Evolutionary conservation across 2,329 filamentous ascomycete species (phyloP), one percentile per base, ranked within the genome.

Genomic region (Neurospora sp.): DNA sequence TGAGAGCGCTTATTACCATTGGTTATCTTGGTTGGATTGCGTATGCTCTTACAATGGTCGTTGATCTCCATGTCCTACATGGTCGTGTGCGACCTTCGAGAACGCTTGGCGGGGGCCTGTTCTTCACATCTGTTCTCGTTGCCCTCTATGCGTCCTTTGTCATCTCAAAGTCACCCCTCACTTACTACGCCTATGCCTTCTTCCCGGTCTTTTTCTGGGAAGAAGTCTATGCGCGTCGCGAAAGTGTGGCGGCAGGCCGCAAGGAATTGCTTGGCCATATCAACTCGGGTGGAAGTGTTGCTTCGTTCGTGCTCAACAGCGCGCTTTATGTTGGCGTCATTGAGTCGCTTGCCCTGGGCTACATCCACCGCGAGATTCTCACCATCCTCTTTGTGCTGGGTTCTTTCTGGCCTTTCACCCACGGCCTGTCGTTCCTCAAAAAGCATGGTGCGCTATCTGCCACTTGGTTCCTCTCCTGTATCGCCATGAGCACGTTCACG

Each of bases 171-270:
- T 97, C 94, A 1, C 91, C 95, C 0, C 78, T 84, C 70, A 91
- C 92, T 2, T 99, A 99, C 79, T 99, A 98, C 77, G 87, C 88
- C 1, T 99, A 99, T 78, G 92, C 91, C 0, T 87, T 96, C 75
- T 99, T 99, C 79, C 96, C 96, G 0, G 89, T 97, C 2, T 87
- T 92, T 70, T 98, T 99, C 82, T 99, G 96, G 96, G 95, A 97
- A 79, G 94, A 97, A 77, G 92, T 97, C 0, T 95, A 91, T 79
- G 92, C 92, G 3, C 88, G 91, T 37, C 87, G 93, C 69, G 84
- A 85, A 66, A 92, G 92, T 57, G 79, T 97, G 12, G 76, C 81
- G 6, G 85, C 89, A 72, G 94, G 93, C 3, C 84, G 86, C 68
- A 85, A 85, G 72, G 84, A 87, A 67, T 82, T 98, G 8, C 89